Evolutionary conservation across 192 early-diverging fungal species (phyloP), one percentile per base, ranked within the genome.

Genomic region (Backusella morwellensis): DNA sequence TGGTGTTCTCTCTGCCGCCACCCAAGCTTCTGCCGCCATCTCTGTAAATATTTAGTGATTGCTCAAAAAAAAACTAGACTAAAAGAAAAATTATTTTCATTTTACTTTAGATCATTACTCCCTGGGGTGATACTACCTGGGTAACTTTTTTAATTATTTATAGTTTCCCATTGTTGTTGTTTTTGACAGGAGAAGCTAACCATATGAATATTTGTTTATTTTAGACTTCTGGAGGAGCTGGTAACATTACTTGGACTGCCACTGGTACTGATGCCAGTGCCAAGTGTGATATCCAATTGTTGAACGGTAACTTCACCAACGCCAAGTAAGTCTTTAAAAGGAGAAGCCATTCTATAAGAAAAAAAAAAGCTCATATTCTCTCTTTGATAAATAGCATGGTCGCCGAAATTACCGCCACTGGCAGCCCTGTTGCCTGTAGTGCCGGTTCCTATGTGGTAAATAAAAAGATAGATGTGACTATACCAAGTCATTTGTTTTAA

Each of bases 41-140:
- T 26, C 56, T 72, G 54, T 78, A 56, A 78, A 36, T n/a, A 77
- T 78, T 75, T 70, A 59, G 36, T 8, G 3, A 73, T 73, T 40
- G 36, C 21, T 7, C 14, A 15, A 34, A 38, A 41, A 41, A 41
- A 35, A 41, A 50, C 14, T 1, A 34, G 8, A 42, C 41, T 42
- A 15, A 34, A 32, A 50, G 41, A 66, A 32, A 52, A 1, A 35
- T 35, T 34, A 56, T 70, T 41, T 40, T 36, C 7, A 44, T 47
- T 66, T 38, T 19, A 14, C 21, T 47, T 73, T 75, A 82, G 80
- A 67, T 82, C 32, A 38, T 75, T 21, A 75, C 73, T 38, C 80
- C 80, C 21, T 82, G 80, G 80, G 54, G 77, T 38, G 41, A 77
- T 34, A 74, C 77, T 35, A 35, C n/a, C 54, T 82, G 80, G 80